phyloP scores from a whole-genome alignment of 805 yeast species.

The Grigorovia jiainica region DNA sequence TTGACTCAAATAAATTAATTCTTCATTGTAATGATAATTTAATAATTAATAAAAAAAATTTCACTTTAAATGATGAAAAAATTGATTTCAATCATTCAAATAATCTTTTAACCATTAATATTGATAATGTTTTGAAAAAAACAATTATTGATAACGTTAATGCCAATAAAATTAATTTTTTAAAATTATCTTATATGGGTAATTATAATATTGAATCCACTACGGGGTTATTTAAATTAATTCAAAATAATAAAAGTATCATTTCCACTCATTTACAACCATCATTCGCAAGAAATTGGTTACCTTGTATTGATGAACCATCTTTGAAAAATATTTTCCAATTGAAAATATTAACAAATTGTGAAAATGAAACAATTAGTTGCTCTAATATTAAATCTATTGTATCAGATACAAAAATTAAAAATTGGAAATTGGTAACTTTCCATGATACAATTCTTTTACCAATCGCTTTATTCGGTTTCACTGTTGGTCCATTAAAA shows the following conservation, averaged over 20 bases:
- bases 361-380: neutral
- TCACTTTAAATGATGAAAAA: neutral
- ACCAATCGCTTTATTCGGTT: conserved; percentile 56
- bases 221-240: conserved; percentile 59
- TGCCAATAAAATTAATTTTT: neutral
- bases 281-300: conserved; percentile 47
- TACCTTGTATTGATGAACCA: conserved; percentile 65
- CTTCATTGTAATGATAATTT: neutral
- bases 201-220: conserved; percentile 47
- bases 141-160: neutral
- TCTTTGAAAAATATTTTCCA: conserved; percentile 42
- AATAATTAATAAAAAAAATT: neutral
- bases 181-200: conserved; percentile 36
- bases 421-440: neutral
- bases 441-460: conserved; percentile 48
- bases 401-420: conserved; percentile 27
- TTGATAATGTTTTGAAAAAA: neutral
- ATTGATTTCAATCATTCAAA: neutral
- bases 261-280: conserved; percentile 72
- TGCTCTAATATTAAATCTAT: conserved; percentile 10
- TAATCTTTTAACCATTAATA: neutral
- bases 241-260: conserved; percentile 36
- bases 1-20: neutral
- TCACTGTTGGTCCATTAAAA: conserved; percentile 61
- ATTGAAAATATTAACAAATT: conserved; percentile 38